A percentile compares a stretch with the other conserved stretches of the same genome.
phyloP scores from a whole-genome alignment of 108 stramenopile genomes.

The Cyclostephanos invisitatus region DNA sequence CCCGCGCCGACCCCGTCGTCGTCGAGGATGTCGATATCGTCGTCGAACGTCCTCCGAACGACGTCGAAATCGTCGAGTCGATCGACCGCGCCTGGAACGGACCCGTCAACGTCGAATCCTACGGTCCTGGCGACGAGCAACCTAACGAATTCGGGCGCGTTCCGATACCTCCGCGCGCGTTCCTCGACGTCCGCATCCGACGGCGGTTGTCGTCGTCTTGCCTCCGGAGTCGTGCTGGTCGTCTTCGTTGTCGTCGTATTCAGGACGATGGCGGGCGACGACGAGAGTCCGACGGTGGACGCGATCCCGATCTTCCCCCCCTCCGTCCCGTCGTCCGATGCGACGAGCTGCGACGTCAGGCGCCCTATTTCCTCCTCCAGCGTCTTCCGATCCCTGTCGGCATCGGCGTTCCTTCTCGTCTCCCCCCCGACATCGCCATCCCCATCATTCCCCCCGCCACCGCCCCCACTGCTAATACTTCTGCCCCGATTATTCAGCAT shows the following conservation, averaged over 20 bases:
- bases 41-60: constrained; percentile 38
- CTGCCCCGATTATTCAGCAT: constrained; percentile 20
- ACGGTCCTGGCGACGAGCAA: constrained; percentile 44
- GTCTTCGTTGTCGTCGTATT: constrained; percentile 10
- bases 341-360: constrained; percentile 56
- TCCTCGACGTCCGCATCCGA: constrained; percentile 45
- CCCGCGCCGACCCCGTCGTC: constrained; percentile 25
- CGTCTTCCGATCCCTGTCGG: constrained; percentile 16
- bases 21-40: constrained; percentile 12
- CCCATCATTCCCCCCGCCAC: too few species aligned
- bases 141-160: constrained; percentile 55
- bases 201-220: constrained; percentile 8
- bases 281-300: not conserved
- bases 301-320: constrained; percentile 1
- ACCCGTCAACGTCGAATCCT: constrained; percentile 42
- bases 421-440: constrained; percentile 11
- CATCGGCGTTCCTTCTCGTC: constrained; percentile 14
- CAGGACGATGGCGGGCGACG: not conserved
- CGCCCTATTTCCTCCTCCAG: constrained; percentile 34
- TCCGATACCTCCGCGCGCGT: constrained; percentile 26
- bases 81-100: constrained; percentile 40
- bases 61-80: constrained; percentile 38
- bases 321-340: constrained; percentile 34
- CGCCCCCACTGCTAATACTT: too few species aligned
- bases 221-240: not conserved